Base-by-base conservation (phyloP, 805 yeast genomes). In the Kazachstania bromeliacearum region DNA sequence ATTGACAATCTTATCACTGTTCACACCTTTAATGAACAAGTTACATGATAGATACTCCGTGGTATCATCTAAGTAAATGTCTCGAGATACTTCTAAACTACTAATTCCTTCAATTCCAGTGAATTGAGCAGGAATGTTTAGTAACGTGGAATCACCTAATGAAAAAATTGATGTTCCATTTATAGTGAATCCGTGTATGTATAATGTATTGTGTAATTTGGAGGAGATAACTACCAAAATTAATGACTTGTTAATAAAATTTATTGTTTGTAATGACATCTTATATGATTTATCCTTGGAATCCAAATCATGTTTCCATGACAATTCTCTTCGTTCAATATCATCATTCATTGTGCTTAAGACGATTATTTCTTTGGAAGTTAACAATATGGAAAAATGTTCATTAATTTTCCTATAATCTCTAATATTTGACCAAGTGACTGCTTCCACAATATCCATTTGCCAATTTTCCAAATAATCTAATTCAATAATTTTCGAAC, bases 281-380 rank as follows among this genome's bases (percentile, higher is more conserved):
- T 53, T 59, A 37, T 77, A 45, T 0, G 84, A 67, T 1, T 70
- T 68, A 45, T 84, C 94, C 1, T 53, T 43, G 6, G 70, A 64
- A 29, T 69, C 67, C 16, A 81, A 55, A 41, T 60, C 71, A 55
- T 85, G 95, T 41, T 77, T 79, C 88, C 94, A 82, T 0, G 88
- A 71, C 1, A 85, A 48, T 2, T 73, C 40, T 39, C 81, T 65
- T 21, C 58, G 58, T n/a, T 73, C 50, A 3, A 58, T 55, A 7
- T 43, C 49, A 1, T 59, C 57, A 12, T 44, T 36, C 13, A 52
- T 51, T 23, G 35, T 42, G 9, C 62, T 62, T 14, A 79, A 46
- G 67, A 87, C 61, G 0, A 75, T 68, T 6, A 87, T 35, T 46
- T 82, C 88, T 38, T 69, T 72, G 1, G 85, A 69, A 0, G 94